A percentile compares a stretch with the other conserved stretches of the same genome.
phyloP scores from a whole-genome alignment of 164 flowering plant species.

The Umbellularia californica region DNA sequence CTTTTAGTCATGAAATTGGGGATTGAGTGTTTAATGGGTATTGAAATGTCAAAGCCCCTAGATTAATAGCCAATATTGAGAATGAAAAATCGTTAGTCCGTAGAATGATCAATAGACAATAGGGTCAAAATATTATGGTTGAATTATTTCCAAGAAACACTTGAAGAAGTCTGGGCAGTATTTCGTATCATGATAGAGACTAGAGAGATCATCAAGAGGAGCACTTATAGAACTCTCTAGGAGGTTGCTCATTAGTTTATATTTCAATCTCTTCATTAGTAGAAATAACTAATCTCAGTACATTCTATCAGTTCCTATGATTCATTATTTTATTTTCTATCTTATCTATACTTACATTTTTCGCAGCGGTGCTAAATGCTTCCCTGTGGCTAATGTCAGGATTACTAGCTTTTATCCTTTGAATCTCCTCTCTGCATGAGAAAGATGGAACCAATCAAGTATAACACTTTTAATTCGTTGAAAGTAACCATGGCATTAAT shows the following conservation, averaged over 20 bases:
- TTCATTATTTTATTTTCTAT: background rate
- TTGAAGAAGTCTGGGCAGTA: background rate
- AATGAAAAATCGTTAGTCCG: background rate
- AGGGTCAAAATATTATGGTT: background rate
- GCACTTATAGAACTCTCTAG: background rate
- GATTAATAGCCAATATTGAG: background rate
- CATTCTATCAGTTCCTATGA: background rate
- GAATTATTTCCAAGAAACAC: background rate
- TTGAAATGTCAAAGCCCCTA: no score
- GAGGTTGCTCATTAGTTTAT: background rate
- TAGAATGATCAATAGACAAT: no score
- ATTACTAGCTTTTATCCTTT: slow-evolving; percentile 54
- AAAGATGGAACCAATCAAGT: background rate
- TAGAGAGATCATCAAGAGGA: background rate
- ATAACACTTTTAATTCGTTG: background rate
- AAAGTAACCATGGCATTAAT: background rate
- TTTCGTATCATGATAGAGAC: background rate
- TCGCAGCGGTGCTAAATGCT: slow-evolving; percentile 58
- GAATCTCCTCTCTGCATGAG: slow-evolving; percentile 47
- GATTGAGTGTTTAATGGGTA: no score
- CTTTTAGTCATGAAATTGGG: no score
- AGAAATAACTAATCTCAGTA: background rate
- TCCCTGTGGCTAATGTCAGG: slow-evolving; percentile 53
- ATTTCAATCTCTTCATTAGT: background rate
- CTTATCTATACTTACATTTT: slow-evolving; percentile 36